A percentile compares a stretch with the other conserved stretches of the same genome.
These are phyloP conservation scores for Fusarium mangiferae DNA, from an alignment of 2,329 filamentous ascomycete genomes.

Conservation along the genomic window DNA sequence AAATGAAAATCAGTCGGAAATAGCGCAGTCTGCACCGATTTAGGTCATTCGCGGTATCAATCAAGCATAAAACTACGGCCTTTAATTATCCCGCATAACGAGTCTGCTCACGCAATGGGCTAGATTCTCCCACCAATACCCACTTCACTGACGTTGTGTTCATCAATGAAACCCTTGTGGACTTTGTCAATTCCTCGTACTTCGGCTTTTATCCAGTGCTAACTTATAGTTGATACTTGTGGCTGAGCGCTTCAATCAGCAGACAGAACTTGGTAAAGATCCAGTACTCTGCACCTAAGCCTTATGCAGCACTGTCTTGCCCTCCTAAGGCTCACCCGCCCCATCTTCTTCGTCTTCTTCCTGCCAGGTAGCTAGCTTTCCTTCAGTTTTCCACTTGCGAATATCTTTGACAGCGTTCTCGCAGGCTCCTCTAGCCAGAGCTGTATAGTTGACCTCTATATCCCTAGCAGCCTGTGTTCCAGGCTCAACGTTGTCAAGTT, in stretches of 20 bases:
- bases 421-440: not conserved
- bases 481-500: not conserved
- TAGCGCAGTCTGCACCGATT: not conserved
- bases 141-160: not conserved
- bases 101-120: not conserved
- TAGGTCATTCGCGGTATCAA: not conserved
- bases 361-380: not conserved
- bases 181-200: not conserved
- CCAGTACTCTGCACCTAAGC: too few species aligned
- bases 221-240: not conserved
- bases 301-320: not conserved
- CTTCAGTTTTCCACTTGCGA: not conserved
- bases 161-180: not conserved
- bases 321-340: not conserved
- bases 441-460: not conserved
- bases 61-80: not conserved
- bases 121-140: not conserved
- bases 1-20: not conserved
- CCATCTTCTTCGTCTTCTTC: not conserved
- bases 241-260: too few species aligned
- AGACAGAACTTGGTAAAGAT: too few species aligned
- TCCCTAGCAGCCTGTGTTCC: not conserved
- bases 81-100: not conserved
- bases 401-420: not conserved
- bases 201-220: not conserved